Evolutionary conservation across 2,329 filamentous ascomycete genomes (phyloP).

Genomic region (Pseudonectria foliicola): DNA sequence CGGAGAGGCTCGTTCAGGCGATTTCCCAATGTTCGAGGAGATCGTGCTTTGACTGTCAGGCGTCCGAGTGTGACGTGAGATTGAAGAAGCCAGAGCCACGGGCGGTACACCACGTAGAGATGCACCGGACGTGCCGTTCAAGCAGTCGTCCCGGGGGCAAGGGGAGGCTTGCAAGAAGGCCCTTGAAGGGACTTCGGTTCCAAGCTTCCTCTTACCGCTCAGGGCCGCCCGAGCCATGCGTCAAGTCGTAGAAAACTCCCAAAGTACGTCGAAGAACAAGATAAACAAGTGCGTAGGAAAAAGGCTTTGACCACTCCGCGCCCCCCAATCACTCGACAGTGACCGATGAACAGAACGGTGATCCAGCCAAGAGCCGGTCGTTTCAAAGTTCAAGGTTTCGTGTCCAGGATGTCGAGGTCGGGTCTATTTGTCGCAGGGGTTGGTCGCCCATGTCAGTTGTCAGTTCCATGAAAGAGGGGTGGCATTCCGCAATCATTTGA

Average conservation of each 20-base stretch:
- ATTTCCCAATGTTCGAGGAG: conserved; percentile 11
- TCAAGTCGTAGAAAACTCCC: conserved; percentile 27
- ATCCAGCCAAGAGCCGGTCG: conserved; percentile 11
- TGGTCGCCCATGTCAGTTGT: conserved; percentile 15
- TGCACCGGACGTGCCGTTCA: conserved; percentile 36
- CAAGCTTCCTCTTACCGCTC: conserved; percentile 11
- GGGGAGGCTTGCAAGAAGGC: conserved; percentile 6
- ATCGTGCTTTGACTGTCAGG: conserved; percentile 9
- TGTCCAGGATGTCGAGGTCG: conserved; percentile 22
- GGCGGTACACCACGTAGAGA: conserved; percentile 18
- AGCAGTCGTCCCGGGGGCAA: conserved; percentile 16
- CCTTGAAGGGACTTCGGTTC: conserved; percentile 5
- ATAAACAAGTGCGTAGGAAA: conserved; percentile 32
- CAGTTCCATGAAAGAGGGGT: conserved; percentile 10
- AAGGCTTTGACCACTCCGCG: conserved; percentile 18
- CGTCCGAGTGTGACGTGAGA: conserved; percentile 6
- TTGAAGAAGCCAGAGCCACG: conserved; percentile 14
- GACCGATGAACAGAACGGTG: conserved; percentile 18
- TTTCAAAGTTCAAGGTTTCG: conserved; percentile 12
- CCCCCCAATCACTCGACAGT: conserved; percentile 18
- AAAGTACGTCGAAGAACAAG: conserved; percentile 36
- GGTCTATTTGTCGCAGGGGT: conserved; percentile 17
- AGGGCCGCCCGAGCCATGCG: conserved; percentile 33
- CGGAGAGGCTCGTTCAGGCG: conserved; percentile 2
- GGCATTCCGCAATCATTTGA: conserved; percentile 22